These are phyloP conservation scores for Ampelomyces quisqualis DNA, from an alignment of 2,329 filamentous ascomycete species.

Conservation along the genomic window DNA sequence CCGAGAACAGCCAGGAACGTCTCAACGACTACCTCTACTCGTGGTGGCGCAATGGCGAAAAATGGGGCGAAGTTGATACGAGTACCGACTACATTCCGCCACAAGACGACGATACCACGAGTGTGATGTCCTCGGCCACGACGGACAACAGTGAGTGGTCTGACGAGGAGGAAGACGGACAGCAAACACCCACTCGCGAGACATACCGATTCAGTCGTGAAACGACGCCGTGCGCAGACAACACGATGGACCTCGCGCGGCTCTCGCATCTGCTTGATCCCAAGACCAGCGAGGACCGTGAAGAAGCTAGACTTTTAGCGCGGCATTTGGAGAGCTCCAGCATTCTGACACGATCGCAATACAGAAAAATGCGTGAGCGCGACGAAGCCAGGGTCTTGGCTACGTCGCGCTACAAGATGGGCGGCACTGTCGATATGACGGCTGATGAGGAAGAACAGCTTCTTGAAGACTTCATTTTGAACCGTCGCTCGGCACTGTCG, in stretches of 20 bases:
- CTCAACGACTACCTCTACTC: conserved; percentile 75
- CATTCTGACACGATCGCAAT: conserved; percentile 80
- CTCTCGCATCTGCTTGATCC: conserved; percentile 83
- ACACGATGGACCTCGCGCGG: conserved; percentile 61
- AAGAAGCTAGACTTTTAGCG: conserved; percentile 78
- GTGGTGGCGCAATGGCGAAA: conserved; percentile 81
- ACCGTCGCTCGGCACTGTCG: conserved; percentile 50
- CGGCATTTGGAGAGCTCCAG: conserved; percentile 71
- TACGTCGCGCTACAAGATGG: conserved; percentile 34
- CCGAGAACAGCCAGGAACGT: conserved; percentile 57
- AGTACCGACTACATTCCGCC: conserved; percentile 74
- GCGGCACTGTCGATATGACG: conserved; percentile 28
- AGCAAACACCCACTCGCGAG: conserved; percentile 72
- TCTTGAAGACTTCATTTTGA: conserved; percentile 61
- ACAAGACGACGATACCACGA: conserved; percentile 71
- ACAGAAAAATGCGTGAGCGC: conserved; percentile 65
- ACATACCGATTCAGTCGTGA: conserved; percentile 55
- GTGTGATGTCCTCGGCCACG: conserved; percentile 68
- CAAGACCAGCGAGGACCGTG: conserved; percentile 70
- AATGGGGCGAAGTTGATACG: conserved; percentile 79
- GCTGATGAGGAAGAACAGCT: conserved; percentile 59
- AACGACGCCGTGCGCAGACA: conserved; percentile 54
- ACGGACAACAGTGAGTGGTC: conserved; percentile 47
- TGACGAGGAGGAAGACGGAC: conserved; percentile 48
- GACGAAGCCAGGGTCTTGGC: conserved; percentile 70